Base-by-base conservation (phyloP, 768 basidiomycete species). In the Auriscalpium vulgare region DNA sequence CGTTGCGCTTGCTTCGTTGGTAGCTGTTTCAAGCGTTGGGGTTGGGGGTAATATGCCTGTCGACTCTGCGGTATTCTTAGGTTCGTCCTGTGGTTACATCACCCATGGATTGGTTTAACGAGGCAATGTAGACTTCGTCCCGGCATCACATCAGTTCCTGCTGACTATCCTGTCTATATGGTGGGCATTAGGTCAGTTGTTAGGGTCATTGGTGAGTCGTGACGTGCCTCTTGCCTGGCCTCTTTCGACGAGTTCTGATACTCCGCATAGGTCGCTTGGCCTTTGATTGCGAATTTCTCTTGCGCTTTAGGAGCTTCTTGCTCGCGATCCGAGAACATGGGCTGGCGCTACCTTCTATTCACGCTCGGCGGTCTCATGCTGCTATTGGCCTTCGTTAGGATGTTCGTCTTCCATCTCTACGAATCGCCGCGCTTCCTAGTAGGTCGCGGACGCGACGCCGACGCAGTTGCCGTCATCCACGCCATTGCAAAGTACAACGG, bases 11-110 rank as follows among this genome's bases (percentile, higher is more conserved):
- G 77, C 79, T 0, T 72, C 76, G 4, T 67, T 84, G 37, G 63
- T 74, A 10, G 76, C 79, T 8, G 58, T 75, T 8, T 68, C 76
- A 10, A 73, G 77, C 0, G 60, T 81, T 4, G 81, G 81, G 5
- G 79, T 73, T 0, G 81, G 81, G 35, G 81, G 83, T 9, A 84
- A 84, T 62, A 65, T 83, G 40, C 80, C 82, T 2, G 81, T 84
- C 3, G 79, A 75, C 59, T 74, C 77, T 13, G 74, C 77, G 7
- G 74, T 81, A 19, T 79, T 81, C 59, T 67, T 81, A 50, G 78
- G 78, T 78, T 10, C 23, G 59, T 34, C 34, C 29, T 10, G 10
- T 34, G 16, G 6, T 10, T 23, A 9, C 7, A 50, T 50, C 43
- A n/a, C 6, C n/a, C 14, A 16, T 36, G 23, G 8, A 8, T 8